phyloP scores from a whole-genome alignment of 163 green algal species.

The Picocystis sp. region DNA sequence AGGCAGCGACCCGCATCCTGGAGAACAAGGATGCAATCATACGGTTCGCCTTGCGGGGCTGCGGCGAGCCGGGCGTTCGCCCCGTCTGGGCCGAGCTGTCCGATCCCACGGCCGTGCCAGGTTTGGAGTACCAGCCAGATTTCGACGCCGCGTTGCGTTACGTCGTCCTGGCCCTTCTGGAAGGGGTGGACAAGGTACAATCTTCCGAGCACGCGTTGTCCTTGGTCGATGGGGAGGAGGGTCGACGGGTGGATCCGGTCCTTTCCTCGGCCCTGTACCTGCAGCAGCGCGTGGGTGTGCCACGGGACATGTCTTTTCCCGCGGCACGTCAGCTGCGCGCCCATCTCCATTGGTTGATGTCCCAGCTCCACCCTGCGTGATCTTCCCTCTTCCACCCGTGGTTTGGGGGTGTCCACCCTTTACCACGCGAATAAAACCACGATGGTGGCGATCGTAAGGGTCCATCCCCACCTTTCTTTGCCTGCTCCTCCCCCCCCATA shows the following conservation, averaged over 20 bases:
- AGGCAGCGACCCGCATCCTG: constrained; percentile 2
- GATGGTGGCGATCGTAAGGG: too few relatives aligned
- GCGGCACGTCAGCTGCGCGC: constrained; percentile 72
- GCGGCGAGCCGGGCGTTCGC: constrained; percentile 36
- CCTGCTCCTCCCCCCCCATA: too few relatives aligned
- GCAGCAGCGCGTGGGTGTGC: constrained; percentile 74
- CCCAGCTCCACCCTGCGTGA: too few relatives aligned
- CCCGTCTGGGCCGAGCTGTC: constrained; percentile 49
- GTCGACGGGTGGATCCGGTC: background rate
- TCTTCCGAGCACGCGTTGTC: constrained; percentile 21
- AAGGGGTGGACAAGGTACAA: constrained; percentile 40
- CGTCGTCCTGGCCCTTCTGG: constrained; percentile 59
- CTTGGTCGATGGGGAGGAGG: background rate
- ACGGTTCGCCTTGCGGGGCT: constrained; percentile 60
- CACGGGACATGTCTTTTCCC: constrained; percentile 66
- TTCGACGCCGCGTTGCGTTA: constrained; percentile 50
- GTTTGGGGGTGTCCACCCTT: too few relatives aligned
- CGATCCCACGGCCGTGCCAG: constrained; percentile 56
- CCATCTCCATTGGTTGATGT: constrained; percentile 72
- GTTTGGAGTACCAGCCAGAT: constrained; percentile 17
- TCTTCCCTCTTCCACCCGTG: too few relatives aligned
- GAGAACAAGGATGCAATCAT: constrained; percentile 50
- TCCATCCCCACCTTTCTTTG: too few relatives aligned
- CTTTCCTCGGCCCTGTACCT: constrained; percentile 36
- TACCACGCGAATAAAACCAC: too few relatives aligned